Evolutionary conservation across 2,329 filamentous ascomycete species (phyloP).

Genomic region (Raffaelea deltoideospora): DNA sequence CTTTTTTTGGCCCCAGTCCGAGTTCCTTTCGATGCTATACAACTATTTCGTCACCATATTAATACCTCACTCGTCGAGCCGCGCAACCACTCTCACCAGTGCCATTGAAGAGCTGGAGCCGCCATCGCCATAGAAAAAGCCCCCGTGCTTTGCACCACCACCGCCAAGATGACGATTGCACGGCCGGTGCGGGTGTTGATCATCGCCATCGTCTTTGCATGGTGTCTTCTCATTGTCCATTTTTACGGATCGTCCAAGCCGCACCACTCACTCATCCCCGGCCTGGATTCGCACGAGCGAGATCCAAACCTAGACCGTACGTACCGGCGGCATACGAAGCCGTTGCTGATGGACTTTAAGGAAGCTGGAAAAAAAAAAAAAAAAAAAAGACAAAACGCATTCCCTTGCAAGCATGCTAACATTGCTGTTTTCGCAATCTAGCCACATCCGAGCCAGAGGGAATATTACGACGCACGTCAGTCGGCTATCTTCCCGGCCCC

Average conservation of each 20-base stretch:
- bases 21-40: too few species aligned
- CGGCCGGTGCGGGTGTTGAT: conserved; percentile 70
- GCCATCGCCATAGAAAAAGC: too few species aligned
- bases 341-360: too few species aligned
- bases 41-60: too few species aligned
- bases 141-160: neutral
- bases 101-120: too few species aligned
- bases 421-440: conserved; percentile 21
- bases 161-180: conserved; percentile 58
- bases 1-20: neutral
- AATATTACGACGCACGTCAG: conserved; percentile 53
- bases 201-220: conserved; percentile 49
- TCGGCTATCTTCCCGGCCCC: conserved; percentile 65
- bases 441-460: conserved; percentile 75
- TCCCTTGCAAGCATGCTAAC: conserved; percentile 1
- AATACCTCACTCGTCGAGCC: too few species aligned
- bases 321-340: conserved; percentile 16
- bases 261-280: conserved; percentile 22
- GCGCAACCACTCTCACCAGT: too few species aligned
- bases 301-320: conserved; percentile 82
- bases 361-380: too few species aligned
- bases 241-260: conserved; percentile 44
- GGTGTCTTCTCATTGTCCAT: conserved; percentile 66
- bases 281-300: conserved; percentile 33
- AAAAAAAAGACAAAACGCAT: neutral